These are phyloP conservation scores for Suillus subalutaceus DNA, from an alignment of 768 basidiomycete genomes.

Conservation along the genomic window DNA sequence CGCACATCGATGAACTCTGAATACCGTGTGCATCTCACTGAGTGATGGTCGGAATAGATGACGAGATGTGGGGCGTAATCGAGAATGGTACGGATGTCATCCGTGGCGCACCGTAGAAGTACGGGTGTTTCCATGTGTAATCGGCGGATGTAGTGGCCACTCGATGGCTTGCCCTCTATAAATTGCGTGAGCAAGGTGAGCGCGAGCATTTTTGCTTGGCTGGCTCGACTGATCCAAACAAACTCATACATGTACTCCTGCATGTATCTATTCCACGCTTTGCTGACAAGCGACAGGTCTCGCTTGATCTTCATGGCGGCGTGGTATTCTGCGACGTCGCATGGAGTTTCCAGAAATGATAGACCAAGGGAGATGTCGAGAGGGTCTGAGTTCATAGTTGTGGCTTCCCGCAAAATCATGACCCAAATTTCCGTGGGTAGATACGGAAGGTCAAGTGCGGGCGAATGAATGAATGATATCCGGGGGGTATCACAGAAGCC, in stretches of 20 bases:
- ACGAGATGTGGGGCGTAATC: constrained; percentile 62
- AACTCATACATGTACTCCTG: constrained; percentile 66
- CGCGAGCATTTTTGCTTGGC: constrained; percentile 51
- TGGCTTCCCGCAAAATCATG: constrained; percentile 63
- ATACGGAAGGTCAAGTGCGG: constrained; percentile 40
- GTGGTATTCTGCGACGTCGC: constrained; percentile 48
- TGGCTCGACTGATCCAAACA: constrained; percentile 65
- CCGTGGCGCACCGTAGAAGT: constrained; percentile 65
- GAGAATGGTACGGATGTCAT: constrained; percentile 68
- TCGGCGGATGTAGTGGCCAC: constrained; percentile 58
- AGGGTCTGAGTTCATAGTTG: constrained; percentile 45
- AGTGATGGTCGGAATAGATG: constrained; percentile 66
- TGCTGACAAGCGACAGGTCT: constrained; percentile 54
- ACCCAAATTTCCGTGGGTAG: constrained; percentile 71
- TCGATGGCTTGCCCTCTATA: constrained; percentile 38
- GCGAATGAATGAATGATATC: constrained; percentile 28
- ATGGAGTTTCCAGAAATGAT: constrained; percentile 58
- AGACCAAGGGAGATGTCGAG: constrained; percentile 52
- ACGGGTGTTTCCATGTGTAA: constrained; percentile 71
- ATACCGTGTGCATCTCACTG: constrained; percentile 58
- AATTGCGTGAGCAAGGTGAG: constrained; percentile 45
- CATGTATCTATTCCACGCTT: constrained; percentile 54
- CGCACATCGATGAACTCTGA: constrained; percentile 46
- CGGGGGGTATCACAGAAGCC: constrained; percentile 10
- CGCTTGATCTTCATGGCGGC: constrained; percentile 51